Base-by-base conservation (phyloP, 1,284 basidiomycete genomes). In the Sporisorium scitamineum region DNA sequence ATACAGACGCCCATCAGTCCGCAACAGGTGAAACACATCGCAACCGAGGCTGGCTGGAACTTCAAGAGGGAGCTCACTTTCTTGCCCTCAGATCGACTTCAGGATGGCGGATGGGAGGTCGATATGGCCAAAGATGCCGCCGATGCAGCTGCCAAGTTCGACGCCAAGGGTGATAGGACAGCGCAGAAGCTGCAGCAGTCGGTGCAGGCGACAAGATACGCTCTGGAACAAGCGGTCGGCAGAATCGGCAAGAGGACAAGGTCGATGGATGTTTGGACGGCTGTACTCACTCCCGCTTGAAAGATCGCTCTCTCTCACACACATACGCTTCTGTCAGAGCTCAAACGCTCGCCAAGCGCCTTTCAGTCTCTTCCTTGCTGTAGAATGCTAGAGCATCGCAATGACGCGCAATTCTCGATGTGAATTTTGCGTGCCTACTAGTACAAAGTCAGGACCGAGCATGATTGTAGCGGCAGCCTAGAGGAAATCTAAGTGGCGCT, bases 231-330 rank as follows among this genome's bases (percentile, higher is more conserved):
- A 24, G 56, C 67, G 13, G 53, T 26, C 2, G 29, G 16, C 1
- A 58, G 56, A 16, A 29, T 26, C 5, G 61, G 53, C n/a, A 63
- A 27, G 26, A 37, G 41, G 29, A 44, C 37, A 6, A 50, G 67
- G 22, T 70, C 50, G n/a, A 70, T 70, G 67, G 67, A 70, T 26
- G 67, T 63, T 5, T 70, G 67, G 67, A 70, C 67, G 9, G 67
- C 67, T 11, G 61, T 70, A 1, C 61, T 70, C 26, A 42, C 20
- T 37, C 61, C 61, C 18, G 39, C 27, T n/a, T 54, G 13, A 29
- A 31, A 16, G 8, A 20, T n/a, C 37, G 4, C 5, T 14, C 37
- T 39, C 48, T 44, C n/a, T 44, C 41, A 22, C 13, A 5, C 41
- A 13, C 42, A 45, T 3, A 41, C 37, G n/a, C 8, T 2, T 42